These are phyloP conservation scores for Digitaria exilis DNA, from an alignment of 202 grass and related monocot species.

Conservation along the genomic window DNA sequence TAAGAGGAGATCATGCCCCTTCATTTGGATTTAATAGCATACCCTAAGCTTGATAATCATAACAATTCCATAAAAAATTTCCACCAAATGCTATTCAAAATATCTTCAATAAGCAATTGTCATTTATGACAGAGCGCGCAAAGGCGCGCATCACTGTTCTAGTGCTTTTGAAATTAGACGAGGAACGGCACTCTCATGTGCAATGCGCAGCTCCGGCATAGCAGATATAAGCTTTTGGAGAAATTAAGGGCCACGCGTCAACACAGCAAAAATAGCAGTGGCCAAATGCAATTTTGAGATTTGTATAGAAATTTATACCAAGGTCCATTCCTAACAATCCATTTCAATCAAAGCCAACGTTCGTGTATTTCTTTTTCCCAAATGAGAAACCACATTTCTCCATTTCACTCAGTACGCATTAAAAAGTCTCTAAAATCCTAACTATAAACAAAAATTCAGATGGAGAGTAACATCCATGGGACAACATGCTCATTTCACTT, in stretches of 20 bases:
- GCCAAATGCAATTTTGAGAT: background rate
- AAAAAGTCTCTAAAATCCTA: background rate
- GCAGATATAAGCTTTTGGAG: background rate
- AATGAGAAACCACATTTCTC: background rate
- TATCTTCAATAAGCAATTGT: no score
- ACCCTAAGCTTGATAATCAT: no score
- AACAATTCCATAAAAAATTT: no score
- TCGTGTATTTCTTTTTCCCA: background rate
- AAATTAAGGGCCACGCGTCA: background rate
- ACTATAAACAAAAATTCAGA: slow-evolving; percentile 17
- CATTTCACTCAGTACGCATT: background rate
- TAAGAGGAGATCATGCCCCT: no score
- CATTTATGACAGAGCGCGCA: no score
- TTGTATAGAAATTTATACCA: background rate
- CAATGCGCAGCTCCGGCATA: background rate
- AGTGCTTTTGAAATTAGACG: no score
- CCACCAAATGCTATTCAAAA: no score
- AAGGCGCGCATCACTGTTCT: no score
- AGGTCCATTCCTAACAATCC: background rate
- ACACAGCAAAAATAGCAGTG: background rate
- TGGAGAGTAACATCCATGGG: background rate
- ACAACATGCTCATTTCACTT: background rate
- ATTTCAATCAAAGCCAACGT: slow-evolving; percentile 12
- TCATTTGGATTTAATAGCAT: no score
- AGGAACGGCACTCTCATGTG: background rate